Percentiles rank a stretch among this genome's conserved stretches.
phyloP scores from a whole-genome alignment of 768 basidiomycete species.

The Lyophyllum semitale region DNA sequence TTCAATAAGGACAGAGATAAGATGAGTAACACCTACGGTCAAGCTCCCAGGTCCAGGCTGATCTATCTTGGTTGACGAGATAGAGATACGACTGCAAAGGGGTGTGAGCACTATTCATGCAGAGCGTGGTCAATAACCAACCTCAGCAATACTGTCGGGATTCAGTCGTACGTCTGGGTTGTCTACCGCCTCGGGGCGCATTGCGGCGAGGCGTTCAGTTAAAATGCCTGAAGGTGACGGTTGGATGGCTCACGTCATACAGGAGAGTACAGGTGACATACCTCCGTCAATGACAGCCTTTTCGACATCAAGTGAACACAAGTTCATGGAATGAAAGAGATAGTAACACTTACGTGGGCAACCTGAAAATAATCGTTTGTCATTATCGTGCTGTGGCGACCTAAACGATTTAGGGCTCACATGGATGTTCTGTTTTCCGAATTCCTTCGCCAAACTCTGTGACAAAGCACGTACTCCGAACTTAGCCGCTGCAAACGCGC shows the following conservation, averaged over 20 bases:
- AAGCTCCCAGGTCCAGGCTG: conserved; percentile 80
- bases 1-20: neutral
- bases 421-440: conserved; percentile 74
- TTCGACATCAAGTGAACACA: neutral
- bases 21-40: conserved; percentile 54
- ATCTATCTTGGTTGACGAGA: conserved; percentile 68
- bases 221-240: conserved; percentile 30
- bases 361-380: conserved; percentile 37
- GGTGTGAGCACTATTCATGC: neutral
- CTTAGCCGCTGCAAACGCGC: conserved; percentile 66
- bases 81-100: conserved; percentile 58
- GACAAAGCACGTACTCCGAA: conserved; percentile 62
- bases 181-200: conserved; percentile 37
- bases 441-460: conserved; percentile 76
- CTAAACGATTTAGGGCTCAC: conserved; percentile 32
- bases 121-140: conserved; percentile 27
- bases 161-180: conserved; percentile 51
- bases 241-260: neutral
- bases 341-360: conserved; percentile 58
- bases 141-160: conserved; percentile 72
- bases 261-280: conserved; percentile 18
- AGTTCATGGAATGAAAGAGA: neutral
- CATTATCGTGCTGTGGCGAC: neutral
- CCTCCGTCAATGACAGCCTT: conserved; percentile 74
- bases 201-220: conserved; percentile 29